Percentiles rank a stretch among this genome's conserved stretches.
Conservation (phyloP, 2,329 filamentous ascomycete species). For the Hymenoscyphus repandus region DNA sequence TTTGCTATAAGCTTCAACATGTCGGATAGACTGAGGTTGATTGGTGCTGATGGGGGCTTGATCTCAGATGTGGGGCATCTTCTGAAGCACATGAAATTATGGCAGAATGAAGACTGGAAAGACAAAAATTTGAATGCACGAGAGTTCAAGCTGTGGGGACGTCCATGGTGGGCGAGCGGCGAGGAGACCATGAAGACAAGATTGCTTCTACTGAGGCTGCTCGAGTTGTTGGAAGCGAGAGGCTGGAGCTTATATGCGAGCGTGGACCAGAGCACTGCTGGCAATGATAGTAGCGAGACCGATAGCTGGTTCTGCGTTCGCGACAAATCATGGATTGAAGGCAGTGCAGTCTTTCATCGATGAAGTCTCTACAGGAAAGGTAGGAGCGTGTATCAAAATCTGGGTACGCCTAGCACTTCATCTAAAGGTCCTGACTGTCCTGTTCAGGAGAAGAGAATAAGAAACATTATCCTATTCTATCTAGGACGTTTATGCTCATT, state of each 20-base stretch:
- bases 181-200: slow-evolving; percentile 34
- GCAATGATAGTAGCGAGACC: slow-evolving; percentile 18
- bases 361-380: background rate
- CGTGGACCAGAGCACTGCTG: slow-evolving; percentile 31
- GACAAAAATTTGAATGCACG: slow-evolving; percentile 17
- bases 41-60: slow-evolving; percentile 28
- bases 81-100: slow-evolving; percentile 12
- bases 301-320: slow-evolving; percentile 26
- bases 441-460: no score
- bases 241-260: slow-evolving; percentile 37
- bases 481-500: no score
- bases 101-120: slow-evolving; percentile 24
- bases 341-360: slow-evolving; percentile 22
- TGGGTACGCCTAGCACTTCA: background rate
- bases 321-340: slow-evolving; percentile 20
- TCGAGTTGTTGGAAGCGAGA: slow-evolving; percentile 33
- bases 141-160: slow-evolving; percentile 34
- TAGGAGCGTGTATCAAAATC: no score
- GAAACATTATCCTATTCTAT: no score
- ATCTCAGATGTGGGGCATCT: slow-evolving; percentile 15
- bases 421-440: no score
- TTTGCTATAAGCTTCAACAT: slow-evolving; percentile 33
- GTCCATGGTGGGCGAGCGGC: slow-evolving; percentile 31
- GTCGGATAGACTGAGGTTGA: slow-evolving; percentile 30
- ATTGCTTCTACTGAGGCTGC: slow-evolving; percentile 31